phyloP scores from a whole-genome alignment of 2,329 filamentous ascomycete genomes.

The Paecilomyces variotii region DNA sequence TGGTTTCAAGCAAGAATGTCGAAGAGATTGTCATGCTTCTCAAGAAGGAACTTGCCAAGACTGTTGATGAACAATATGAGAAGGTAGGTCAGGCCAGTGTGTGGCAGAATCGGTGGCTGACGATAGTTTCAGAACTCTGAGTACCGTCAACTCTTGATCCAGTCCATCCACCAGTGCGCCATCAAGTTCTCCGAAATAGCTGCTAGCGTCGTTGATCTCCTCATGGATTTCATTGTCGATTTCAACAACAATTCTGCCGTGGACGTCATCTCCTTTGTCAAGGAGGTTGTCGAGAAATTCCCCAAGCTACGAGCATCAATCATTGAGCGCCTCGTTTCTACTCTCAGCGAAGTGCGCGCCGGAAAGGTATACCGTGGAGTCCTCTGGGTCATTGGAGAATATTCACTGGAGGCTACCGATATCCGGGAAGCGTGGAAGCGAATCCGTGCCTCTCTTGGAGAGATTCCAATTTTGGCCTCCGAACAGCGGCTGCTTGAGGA shows the following conservation, averaged over 20 bases:
- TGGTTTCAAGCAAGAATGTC: conserved; percentile 98
- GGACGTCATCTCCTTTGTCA: conserved; percentile 97
- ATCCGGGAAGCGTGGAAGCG: conserved; percentile 96
- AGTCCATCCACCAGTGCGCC: conserved; percentile 95
- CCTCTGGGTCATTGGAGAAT: conserved; percentile 96
- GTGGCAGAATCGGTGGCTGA: conserved; percentile 12
- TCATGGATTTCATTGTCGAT: conserved; percentile 99
- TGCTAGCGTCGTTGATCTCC: conserved; percentile 85
- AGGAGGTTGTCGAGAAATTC: conserved; percentile 98
- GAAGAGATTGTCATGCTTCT: conserved; percentile 92
- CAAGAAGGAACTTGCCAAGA: conserved; percentile 97
- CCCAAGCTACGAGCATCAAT: conserved; percentile 81
- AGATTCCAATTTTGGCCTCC: conserved; percentile 92
- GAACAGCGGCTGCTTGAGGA: conserved; percentile 89
- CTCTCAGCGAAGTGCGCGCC: conserved; percentile 83
- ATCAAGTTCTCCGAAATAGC: conserved; percentile 99
- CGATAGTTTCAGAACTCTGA: conserved; percentile 58
- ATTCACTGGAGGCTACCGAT: conserved; percentile 85
- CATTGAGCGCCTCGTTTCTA: conserved; percentile 79
- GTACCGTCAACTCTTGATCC: conserved; percentile 89
- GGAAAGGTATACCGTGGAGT: conserved; percentile 97
- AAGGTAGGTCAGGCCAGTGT: conserved; percentile 45
- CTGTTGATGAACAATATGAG: conserved; percentile 96
- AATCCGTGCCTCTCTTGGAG: conserved; percentile 85
- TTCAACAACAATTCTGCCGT: conserved; percentile 96